Evolutionary conservation across 139 green algal species (phyloP).

Genomic region (Tetradesmus lagerheimii): DNA sequence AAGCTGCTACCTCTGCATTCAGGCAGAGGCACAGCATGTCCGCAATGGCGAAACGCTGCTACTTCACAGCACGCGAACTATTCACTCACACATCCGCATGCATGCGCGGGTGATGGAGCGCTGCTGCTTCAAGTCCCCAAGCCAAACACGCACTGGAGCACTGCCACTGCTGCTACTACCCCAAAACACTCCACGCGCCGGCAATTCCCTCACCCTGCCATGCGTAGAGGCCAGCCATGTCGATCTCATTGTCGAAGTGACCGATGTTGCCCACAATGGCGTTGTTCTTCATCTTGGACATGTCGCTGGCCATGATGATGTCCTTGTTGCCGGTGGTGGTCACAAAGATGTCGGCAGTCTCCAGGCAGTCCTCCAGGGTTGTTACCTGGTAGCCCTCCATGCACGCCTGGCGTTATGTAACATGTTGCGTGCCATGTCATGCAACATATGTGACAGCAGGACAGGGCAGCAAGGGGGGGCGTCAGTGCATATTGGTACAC

Average conservation of each 20-base stretch:
- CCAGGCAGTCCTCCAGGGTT: conserved; percentile 91
- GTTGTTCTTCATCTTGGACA: conserved; percentile 99
- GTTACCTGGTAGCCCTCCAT: conserved; percentile 96
- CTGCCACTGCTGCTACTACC: neutral
- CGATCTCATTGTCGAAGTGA: conserved; percentile 99
- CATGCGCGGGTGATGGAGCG: too few relatives aligned
- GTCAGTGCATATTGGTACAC: neutral
- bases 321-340: conserved; percentile 99
- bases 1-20: too few relatives aligned
- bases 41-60: too few relatives aligned
- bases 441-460: neutral
- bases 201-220: conserved; percentile 30
- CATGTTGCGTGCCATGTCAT: neutral
- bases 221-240: conserved; percentile 94
- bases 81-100: too few relatives aligned
- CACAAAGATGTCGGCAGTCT: conserved; percentile 96
- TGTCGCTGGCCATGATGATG: conserved; percentile 97
- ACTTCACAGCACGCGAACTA: too few relatives aligned
- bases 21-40: too few relatives aligned
- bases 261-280: conserved; percentile 99
- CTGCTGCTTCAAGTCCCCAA: too few relatives aligned
- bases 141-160: neutral
- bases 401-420: conserved; percentile 35
- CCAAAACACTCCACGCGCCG: too few relatives aligned
- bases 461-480: neutral